Base-by-base conservation (phyloP, 306 rosid species). In the Leucaena leucocephala region DNA sequence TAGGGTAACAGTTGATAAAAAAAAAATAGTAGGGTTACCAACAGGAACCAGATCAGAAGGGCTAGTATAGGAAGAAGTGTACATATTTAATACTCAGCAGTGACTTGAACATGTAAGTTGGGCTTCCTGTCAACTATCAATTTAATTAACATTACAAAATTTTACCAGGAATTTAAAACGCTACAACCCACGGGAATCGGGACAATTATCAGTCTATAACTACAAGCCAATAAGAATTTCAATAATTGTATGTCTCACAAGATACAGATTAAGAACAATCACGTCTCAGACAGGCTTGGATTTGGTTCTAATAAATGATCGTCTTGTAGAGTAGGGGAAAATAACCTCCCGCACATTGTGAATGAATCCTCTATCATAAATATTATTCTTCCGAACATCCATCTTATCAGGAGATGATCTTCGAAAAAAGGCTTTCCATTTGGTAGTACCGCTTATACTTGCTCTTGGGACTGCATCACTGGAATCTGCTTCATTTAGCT, bases 401-500 rank as follows among this genome's bases (percentile, higher is more conserved):
- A 78, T 91, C 21, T 85, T 87, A 76, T 88, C 88, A 2, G 78
- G 84, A 17, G 90, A 91, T n/a, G 97, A 89, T 85, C 87, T 87
- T 74, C 86, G 80, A 75, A 88, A 90, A 71, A 95, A 46, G 74
- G 88, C 19, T 85, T 84, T 86, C 94, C 97, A 95, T 84, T 92
- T 95, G 89, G 91, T 82, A 59, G 85, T 69, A 80, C 95, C 91
- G 86, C 92, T 83, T 59, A 84, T 72, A 80, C 94, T 85, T 72
- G 88, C 88, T 84, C 78, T 90, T 27, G 90, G 89, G 38, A 95
- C 90, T 62, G 71, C 94, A 40, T 95, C 91, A 81, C 94, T 89
- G 6, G 87, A 87, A 79, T 64, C 85, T 46, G 90, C 96, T 90
- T 91, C 97, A 67, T 85, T 82, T 55, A 91, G 68, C 89, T 90